Conservation (phyloP, 192 early-diverging fungal genomes). For the Entomortierella parvispora region DNA sequence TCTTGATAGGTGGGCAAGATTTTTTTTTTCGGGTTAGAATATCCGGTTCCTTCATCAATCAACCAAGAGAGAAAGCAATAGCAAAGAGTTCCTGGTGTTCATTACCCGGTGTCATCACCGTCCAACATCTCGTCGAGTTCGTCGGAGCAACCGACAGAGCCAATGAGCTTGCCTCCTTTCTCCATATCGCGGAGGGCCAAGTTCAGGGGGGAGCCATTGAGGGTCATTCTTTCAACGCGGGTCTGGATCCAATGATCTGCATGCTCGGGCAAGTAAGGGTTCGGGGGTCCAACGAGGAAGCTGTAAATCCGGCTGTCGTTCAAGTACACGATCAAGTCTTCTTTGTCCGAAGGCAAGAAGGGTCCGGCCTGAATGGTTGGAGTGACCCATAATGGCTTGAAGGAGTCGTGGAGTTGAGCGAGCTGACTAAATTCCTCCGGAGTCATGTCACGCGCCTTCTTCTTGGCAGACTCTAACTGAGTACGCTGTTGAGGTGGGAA, state of each 20-base stretch:
- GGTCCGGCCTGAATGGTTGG: slow-evolving; percentile 29
- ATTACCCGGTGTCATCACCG: slow-evolving; percentile 46
- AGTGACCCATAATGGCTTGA: slow-evolving; percentile 25
- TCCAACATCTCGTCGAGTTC: slow-evolving; percentile 28
- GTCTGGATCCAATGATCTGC: slow-evolving; percentile 21
- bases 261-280: slow-evolving; percentile 28
- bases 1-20: not conserved
- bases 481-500: too few species aligned
- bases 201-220: slow-evolving; percentile 18
- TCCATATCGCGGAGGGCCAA: slow-evolving; percentile 27
- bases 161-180: slow-evolving; percentile 22
- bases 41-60: not conserved
- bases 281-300: slow-evolving; percentile 24
- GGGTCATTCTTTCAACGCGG: slow-evolving; percentile 18
- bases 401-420: slow-evolving; percentile 12
- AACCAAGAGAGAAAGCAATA: too few species aligned
- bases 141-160: slow-evolving; percentile 6
- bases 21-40: not conserved
- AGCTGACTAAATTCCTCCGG: slow-evolving; percentile 13
- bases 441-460: not conserved
- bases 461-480: too few species aligned
- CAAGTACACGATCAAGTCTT: slow-evolving; percentile 12
- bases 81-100: too few species aligned
- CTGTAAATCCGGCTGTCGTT: slow-evolving; percentile 22
- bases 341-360: slow-evolving; percentile 20